A percentile compares a stretch with the other conserved stretches of the same genome.
phyloP scores from a whole-genome alignment of 1,284 basidiomycete species.

The Coriolopsis trogii region DNA sequence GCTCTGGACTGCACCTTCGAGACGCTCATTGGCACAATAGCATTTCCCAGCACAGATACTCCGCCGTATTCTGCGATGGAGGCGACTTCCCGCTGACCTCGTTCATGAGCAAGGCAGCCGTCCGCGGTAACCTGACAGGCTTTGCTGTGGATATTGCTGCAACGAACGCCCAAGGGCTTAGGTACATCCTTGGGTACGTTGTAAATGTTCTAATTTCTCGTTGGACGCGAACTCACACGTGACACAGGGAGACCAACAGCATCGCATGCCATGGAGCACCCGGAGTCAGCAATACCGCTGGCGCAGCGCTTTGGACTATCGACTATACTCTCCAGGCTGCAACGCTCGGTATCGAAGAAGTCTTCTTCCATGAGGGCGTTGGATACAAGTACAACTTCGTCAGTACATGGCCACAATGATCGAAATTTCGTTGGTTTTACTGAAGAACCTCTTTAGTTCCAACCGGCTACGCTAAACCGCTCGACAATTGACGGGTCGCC shows the following conservation, averaged over 20 bases:
- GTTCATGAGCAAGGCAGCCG: slow-evolving; percentile 61
- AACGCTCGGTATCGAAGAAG: slow-evolving; percentile 37
- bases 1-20: background rate
- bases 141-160: slow-evolving; percentile 54
- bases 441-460: slow-evolving; percentile 46
- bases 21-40: slow-evolving; percentile 34
- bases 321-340: slow-evolving; percentile 62
- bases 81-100: slow-evolving; percentile 51
- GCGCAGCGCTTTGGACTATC: slow-evolving; percentile 69
- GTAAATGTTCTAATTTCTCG: background rate
- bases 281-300: slow-evolving; percentile 69
- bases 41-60: slow-evolving; percentile 67
- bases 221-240: background rate
- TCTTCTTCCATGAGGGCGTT: slow-evolving; percentile 46
- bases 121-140: slow-evolving; percentile 57
- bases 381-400: slow-evolving; percentile 49
- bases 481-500: slow-evolving; percentile 54
- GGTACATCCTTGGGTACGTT: slow-evolving; percentile 61
- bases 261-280: slow-evolving; percentile 58
- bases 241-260: slow-evolving; percentile 34
- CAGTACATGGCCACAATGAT: too few species aligned
- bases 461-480: slow-evolving; percentile 53
- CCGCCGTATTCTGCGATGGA: slow-evolving; percentile 58
- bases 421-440: too few species aligned
- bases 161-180: slow-evolving; percentile 47